Evolutionary conservation across 164 flowering plant genomes (phyloP), one percentile per base, ranked within the genome.

Genomic region (Magnolia sinica): DNA sequence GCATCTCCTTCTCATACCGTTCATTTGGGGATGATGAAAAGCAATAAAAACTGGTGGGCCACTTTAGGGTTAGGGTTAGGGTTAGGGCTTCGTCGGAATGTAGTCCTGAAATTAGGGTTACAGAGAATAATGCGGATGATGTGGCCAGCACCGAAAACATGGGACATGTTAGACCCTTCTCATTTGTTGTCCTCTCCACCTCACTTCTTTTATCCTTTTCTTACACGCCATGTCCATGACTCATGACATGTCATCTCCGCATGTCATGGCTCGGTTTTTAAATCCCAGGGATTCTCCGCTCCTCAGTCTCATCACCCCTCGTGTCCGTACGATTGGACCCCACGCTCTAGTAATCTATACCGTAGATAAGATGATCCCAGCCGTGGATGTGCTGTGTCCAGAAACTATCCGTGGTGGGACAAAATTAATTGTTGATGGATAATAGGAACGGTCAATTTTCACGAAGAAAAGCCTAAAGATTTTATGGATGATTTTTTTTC

Each of bases 231-330:
- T 71, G 45, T 50, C 7, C 73, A 71, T 76, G 76, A 31, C 73
- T 31, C 50, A 74, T 72, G 82, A 80, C 77, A 50, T 80, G 79
- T 27, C 29, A 27, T 27, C 29, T 27, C 29, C 29, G 29, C 77
- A 50, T 80, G 79, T 27, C 79, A 76, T 70, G 75, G 79, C 74
- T 66, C 75, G 75, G 29, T 63, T 74, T 69, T 72, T 77, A 81
- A 73, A 76, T 51, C 45, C 14, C 45, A 37, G 7, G 0, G 45
- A 37, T 37, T 37, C 45, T 37, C 45, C 6, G 45, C 45, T 37
- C 45, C 45, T 37, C 45, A 3, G 7, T 0, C 45, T 4, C 45
- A 37, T 4, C 45, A 4, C 45, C 45, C 82, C 79, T 77, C 71
- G 68, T 75, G 78, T 75, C 22, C 24, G 9, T 20, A n/a, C 19